Conservation (phyloP, 116 monocot species). For the Cymodocea nodosa region DNA sequence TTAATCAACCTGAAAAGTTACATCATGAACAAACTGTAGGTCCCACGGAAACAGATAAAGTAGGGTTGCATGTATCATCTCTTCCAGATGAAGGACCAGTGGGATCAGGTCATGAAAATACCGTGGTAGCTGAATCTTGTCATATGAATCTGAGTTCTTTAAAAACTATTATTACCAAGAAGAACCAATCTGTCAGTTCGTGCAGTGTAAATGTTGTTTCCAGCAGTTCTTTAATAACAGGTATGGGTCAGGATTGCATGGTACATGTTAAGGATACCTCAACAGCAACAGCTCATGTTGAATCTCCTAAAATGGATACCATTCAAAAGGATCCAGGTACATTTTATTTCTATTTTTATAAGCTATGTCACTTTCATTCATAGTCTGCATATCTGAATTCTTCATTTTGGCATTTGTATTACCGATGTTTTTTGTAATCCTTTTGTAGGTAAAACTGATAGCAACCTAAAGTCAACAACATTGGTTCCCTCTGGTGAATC, state of each 20-base stretch:
- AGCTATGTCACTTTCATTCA: neutral
- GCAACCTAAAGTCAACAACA: neutral
- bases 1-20: neutral
- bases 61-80: neutral
- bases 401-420: neutral
- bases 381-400: neutral
- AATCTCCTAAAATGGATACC: slow-evolving; percentile 7
- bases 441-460: neutral
- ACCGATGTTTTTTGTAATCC: neutral
- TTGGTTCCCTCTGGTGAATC: neutral
- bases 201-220: too few relatives aligned
- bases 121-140: neutral
- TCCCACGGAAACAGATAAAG: neutral
- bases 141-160: neutral
- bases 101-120: neutral
- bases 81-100: neutral
- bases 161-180: neutral
- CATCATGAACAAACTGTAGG: neutral
- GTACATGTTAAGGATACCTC: neutral
- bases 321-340: slow-evolving; percentile 21
- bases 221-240: neutral
- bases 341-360: neutral
- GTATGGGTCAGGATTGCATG: neutral
- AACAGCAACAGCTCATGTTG: neutral
- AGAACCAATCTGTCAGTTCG: too few relatives aligned